These are phyloP conservation scores for Phytophthora kernoviae DNA, from an alignment of 352 stramenopile genomes.

Conservation along the genomic window DNA sequence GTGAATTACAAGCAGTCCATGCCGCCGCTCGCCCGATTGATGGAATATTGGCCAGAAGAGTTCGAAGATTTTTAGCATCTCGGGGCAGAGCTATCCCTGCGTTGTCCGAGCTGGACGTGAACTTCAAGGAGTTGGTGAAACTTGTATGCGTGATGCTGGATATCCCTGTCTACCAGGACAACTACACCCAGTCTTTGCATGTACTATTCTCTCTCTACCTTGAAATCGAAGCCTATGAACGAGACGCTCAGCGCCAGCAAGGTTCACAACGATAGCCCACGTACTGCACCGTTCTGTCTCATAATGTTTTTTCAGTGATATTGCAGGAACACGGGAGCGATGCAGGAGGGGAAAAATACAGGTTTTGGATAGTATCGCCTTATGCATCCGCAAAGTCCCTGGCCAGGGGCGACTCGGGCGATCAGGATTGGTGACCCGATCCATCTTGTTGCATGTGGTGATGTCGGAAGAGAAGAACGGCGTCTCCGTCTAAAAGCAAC, in stretches of 20 bases:
- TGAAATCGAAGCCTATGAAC: conserved; percentile 73
- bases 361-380: conserved; percentile 1
- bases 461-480: conserved; percentile 78
- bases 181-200: conserved; percentile 91
- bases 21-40: conserved; percentile 84
- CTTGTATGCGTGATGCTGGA: conserved; percentile 92
- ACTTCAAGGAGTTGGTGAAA: conserved; percentile 80
- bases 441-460: conserved; percentile 75
- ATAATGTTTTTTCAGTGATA: conserved; percentile 8
- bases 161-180: conserved; percentile 88
- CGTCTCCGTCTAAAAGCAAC: conserved; percentile 59
- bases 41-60: conserved; percentile 91
- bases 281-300: conserved; percentile 9
- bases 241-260: conserved; percentile 34
- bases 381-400: conserved; percentile 67
- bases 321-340: conserved; percentile 1
- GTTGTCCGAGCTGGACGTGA: conserved; percentile 78
- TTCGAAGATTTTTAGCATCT: conserved; percentile 68
- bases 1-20: conserved; percentile 90
- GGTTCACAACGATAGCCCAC: conserved; percentile 31
- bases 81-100: conserved; percentile 22
- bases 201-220: conserved; percentile 91
- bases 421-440: conserved; percentile 71
- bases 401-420: conserved; percentile 67
- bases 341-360: background rate